Conservation (phyloP, 129 eudicot genomes). For the Flaveria brownii region DNA sequence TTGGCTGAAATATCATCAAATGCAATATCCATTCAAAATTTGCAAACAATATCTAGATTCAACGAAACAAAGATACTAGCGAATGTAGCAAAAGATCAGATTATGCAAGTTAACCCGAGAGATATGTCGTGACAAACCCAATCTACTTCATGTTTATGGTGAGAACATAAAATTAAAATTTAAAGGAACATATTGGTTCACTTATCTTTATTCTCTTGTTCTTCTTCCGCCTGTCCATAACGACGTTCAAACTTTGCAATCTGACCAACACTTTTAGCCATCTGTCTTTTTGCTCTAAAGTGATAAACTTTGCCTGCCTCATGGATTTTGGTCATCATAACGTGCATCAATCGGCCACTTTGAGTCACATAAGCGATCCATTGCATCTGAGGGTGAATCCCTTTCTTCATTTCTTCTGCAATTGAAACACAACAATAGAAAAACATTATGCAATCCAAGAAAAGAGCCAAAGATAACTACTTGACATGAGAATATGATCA, state of each 20-base stretch:
- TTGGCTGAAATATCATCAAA: not conserved
- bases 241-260: constrained; percentile 91
- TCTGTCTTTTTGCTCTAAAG: constrained; percentile 73
- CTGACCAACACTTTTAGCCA: constrained; percentile 84
- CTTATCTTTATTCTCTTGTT: constrained; percentile 44
- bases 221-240: constrained; percentile 65
- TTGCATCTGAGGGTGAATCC: constrained; percentile 97
- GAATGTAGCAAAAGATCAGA: not conserved
- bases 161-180: not conserved
- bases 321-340: constrained; percentile 88
- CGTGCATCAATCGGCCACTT: constrained; percentile 81
- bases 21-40: not conserved
- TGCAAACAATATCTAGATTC: constrained; percentile 10
- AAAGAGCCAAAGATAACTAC: not conserved
- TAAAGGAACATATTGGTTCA: constrained; percentile 25
- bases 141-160: constrained; percentile 28
- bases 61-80: constrained; percentile 11
- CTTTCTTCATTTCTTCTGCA: constrained; percentile 83
- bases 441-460: not conserved
- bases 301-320: constrained; percentile 86
- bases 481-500: not conserved
- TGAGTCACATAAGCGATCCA: constrained; percentile 96
- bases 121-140: not conserved
- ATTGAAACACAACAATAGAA: not conserved
- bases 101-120: not conserved